A percentile compares a stretch with the other conserved stretches of the same genome.
Conservation (phyloP, 2,329 filamentous ascomycete species). For the Xenosphaeropsis pyriputrescens region DNA sequence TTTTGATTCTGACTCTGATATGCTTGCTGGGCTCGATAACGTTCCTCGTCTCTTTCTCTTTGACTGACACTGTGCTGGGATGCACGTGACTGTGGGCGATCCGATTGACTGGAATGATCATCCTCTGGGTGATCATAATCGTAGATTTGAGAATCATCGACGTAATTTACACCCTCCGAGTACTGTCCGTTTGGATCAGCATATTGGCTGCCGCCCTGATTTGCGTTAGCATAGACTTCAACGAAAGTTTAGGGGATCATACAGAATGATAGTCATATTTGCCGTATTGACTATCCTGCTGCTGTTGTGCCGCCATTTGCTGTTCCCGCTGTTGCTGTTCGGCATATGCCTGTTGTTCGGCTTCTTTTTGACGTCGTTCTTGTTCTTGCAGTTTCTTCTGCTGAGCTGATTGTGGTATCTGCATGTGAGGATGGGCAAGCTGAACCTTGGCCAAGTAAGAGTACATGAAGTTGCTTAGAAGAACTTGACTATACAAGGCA, state of each 20-base stretch:
- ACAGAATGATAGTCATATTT: slow-evolving; percentile 21
- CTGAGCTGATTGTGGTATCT: slow-evolving; percentile 66
- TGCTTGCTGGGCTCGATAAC: slow-evolving; percentile 7
- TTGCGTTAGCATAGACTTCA: slow-evolving; percentile 5
- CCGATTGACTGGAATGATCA: slow-evolving; percentile 15
- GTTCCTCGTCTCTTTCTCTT: slow-evolving; percentile 16
- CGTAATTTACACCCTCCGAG: slow-evolving; percentile 23
- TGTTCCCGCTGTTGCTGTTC: slow-evolving; percentile 14
- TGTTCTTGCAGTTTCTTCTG: slow-evolving; percentile 52
- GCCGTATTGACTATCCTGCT: too few relatives aligned
- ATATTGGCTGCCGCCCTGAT: slow-evolving; percentile 19
- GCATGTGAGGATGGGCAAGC: slow-evolving; percentile 94
- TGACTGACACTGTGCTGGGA: slow-evolving; percentile 16
- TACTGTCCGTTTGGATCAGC: slow-evolving; percentile 17
- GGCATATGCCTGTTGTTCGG: slow-evolving; percentile 15
- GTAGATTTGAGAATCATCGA: slow-evolving; percentile 34
- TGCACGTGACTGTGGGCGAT: slow-evolving; percentile 17
- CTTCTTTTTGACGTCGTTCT: slow-evolving; percentile 28
- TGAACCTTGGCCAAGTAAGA: slow-evolving; percentile 97
- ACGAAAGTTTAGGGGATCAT: slow-evolving; percentile 2
- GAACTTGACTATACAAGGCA: slow-evolving; percentile 82
- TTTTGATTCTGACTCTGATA: too few relatives aligned
- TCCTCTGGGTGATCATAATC: slow-evolving; percentile 28
- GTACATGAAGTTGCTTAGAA: slow-evolving; percentile 99
- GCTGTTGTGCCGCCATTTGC: slow-evolving; percentile 11